phyloP scores from a whole-genome alignment of 148 eudicot species.

The Beta vulgaris region DNA sequence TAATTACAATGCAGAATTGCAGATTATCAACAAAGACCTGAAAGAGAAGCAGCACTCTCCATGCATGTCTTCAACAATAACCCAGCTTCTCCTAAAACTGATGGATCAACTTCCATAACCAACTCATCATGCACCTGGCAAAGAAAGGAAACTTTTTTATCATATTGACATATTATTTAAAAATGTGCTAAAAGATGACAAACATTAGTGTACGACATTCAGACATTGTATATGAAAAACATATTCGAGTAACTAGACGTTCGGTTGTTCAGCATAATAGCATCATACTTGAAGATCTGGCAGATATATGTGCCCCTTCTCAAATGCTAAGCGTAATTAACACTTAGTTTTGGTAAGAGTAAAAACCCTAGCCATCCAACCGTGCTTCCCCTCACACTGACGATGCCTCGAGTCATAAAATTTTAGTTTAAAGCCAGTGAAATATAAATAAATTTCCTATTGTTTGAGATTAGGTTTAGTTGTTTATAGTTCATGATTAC shows the following conservation, averaged over 20 bases:
- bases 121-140: conserved; percentile 91
- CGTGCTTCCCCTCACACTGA: too few species aligned
- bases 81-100: conserved; percentile 66
- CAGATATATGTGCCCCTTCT: background rate
- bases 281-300: background rate
- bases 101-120: conserved; percentile 84
- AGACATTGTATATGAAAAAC: too few species aligned
- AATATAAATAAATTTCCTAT: too few species aligned
- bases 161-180: conserved; percentile 2
- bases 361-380: background rate
- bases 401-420: too few species aligned
- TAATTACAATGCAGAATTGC: too few species aligned
- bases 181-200: background rate
- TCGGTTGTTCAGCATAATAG: background rate
- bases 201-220: background rate
- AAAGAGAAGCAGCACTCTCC: conserved; percentile 82
- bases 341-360: too few species aligned
- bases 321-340: too few species aligned
- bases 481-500: too few species aligned
- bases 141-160: background rate
- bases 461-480: too few species aligned
- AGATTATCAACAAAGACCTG: conserved; percentile 46
- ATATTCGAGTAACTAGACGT: background rate
- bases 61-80: conserved; percentile 66
- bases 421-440: too few species aligned